Evolutionary conservation across 441 rosid genomes (phyloP).

Genomic region (Erodium texanum): DNA sequence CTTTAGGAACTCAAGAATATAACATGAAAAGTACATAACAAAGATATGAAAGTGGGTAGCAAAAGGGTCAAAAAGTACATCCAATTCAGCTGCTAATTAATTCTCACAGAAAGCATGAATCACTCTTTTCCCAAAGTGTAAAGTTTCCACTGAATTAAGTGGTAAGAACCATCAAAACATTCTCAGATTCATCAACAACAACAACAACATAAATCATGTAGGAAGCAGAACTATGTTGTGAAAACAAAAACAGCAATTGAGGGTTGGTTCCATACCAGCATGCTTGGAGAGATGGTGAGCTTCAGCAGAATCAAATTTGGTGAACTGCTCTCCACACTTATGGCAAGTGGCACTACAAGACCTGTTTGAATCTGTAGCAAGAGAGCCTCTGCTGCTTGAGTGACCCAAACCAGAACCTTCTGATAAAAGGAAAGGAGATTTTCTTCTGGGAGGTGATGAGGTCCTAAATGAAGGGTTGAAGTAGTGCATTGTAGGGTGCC

Average conservation of each 20-base stretch:
- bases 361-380: constrained; percentile 52
- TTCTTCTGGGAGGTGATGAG: constrained; percentile 44
- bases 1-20: not conserved
- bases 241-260: not conserved
- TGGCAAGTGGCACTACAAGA: constrained; percentile 64
- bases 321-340: constrained; percentile 89
- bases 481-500: constrained; percentile 56
- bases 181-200: constrained; percentile 1
- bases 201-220: not conserved
- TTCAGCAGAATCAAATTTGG: constrained; percentile 86
- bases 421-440: constrained; percentile 32
- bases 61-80: not conserved
- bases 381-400: constrained; percentile 37
- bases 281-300: constrained; percentile 91
- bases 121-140: not conserved
- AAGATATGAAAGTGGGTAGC: not conserved
- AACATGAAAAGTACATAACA: not conserved
- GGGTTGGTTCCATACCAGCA: constrained; percentile 48
- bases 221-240: not conserved
- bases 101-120: not conserved
- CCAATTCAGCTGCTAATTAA: not conserved
- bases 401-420: constrained; percentile 33
- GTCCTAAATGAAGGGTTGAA: constrained; percentile 51
- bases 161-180: not conserved
- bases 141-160: not conserved